Base-by-base conservation (phyloP, 495 filamentous ascomycete genomes). In the Penicillium taxi region DNA sequence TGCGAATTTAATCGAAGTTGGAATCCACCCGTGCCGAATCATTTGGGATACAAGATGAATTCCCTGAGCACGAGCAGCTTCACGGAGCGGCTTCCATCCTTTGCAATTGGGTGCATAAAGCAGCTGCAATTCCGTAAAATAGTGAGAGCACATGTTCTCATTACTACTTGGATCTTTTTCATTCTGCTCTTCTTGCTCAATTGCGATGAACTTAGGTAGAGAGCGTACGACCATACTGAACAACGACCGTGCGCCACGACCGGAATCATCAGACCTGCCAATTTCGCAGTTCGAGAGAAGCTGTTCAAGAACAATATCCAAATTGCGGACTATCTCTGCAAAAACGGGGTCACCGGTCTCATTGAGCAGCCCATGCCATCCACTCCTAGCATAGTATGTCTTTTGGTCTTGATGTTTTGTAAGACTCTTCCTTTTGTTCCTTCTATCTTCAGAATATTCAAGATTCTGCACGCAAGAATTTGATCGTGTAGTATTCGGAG, bases 71-170 rank as follows among this genome's bases (percentile, higher is more conserved):
- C 82, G 72, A 15, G 80, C 79, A 25, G 82, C 69, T 31, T 73
- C 62, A 33, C 73, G 71, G 0, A 89, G 63, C 38, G 77, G 74
- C 33, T 59, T 73, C 82, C 83, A 87, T 20, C 82, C 81, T 24
- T 42, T 48, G 3, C 63, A 61, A 26, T 56, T 57, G 6, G 60
- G 55, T 6, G 72, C 63, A 32, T 78, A 80, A 16, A 77, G 57
- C 0, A 63, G 48, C 45, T 87, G 82, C 20, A 89, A 51, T 35
- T 86, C 78, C 21, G 70, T 73, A 47, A 85, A 86, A 27, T 85
- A 71, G 24, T 53, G 63, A 53, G 63, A 52, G 21, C 58, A 67
- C 65, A 70, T 66, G 48, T 68, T 53, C 19, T 70, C 55, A 16
- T 72, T 66, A 14, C 45, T 41, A 35, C 63, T 52, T 13, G 59